Evolutionary conservation across 805 yeast species (phyloP).

Genomic region (Myxozyma mucilagina): DNA sequence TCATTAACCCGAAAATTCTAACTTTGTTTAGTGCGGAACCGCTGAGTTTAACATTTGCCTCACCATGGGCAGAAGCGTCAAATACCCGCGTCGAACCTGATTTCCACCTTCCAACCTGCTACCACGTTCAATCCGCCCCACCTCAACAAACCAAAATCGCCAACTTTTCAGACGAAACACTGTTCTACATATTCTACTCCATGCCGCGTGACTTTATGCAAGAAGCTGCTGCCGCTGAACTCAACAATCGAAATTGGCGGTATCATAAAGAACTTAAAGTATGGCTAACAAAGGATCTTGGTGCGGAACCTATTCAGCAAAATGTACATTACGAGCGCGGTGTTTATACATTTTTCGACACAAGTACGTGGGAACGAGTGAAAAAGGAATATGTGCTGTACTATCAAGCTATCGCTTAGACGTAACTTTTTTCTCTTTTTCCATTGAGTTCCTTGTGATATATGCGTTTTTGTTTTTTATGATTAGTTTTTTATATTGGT

Average conservation of each 20-base stretch:
- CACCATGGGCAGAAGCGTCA: conserved; percentile 95
- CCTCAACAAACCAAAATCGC: conserved; percentile 49
- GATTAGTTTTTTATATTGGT: background rate
- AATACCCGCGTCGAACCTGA: conserved; percentile 87
- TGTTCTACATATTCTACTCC: conserved; percentile 89
- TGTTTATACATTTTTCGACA: conserved; percentile 90
- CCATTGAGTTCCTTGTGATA: background rate
- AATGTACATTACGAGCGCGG: conserved; percentile 89
- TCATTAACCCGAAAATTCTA: conserved; percentile 14
- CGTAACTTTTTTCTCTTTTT: background rate
- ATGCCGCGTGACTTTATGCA: conserved; percentile 91
- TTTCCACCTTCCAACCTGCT: conserved; percentile 64
- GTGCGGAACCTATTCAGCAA: conserved; percentile 79
- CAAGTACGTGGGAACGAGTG: conserved; percentile 92
- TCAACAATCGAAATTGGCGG: conserved; percentile 92
- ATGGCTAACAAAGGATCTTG: conserved; percentile 94
- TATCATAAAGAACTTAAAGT: conserved; percentile 93
- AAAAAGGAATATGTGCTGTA: conserved; percentile 62
- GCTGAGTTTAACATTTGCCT: conserved; percentile 67
- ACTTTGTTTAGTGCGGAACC: conserved; percentile 36
- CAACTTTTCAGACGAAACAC: conserved; percentile 80
- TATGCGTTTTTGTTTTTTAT: background rate
- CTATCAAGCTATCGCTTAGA: conserved; percentile 60
- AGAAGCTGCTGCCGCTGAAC: conserved; percentile 88
- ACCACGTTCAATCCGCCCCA: conserved; percentile 45